A percentile compares a stretch with the other conserved stretches of the same genome.
Conservation (phyloP, 768 basidiomycete genomes). For the Leccinum aurantiacum region DNA sequence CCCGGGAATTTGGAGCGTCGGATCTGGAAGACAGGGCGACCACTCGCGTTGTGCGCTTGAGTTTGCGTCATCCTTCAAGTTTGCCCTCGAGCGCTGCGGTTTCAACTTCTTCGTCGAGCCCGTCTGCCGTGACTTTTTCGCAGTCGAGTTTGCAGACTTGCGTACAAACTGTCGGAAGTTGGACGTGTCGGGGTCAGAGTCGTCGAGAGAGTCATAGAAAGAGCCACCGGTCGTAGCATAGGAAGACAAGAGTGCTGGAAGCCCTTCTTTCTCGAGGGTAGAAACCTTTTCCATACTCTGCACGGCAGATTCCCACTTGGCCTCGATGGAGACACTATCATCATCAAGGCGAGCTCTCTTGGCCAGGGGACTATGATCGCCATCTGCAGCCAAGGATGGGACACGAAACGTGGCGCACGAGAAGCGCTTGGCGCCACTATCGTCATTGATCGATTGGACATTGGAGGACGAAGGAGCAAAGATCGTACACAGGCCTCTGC, state of each 20-base stretch:
- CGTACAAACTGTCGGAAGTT: constrained; percentile 6
- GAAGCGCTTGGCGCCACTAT: constrained; percentile 44
- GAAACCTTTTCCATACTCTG: constrained; percentile 44
- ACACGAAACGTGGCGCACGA: constrained; percentile 36
- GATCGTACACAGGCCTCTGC: constrained; percentile 28
- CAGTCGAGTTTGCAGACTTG: background rate
- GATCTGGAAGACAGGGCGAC: constrained; percentile 48
- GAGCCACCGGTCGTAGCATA: constrained; percentile 24
- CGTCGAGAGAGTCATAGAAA: constrained; percentile 29
- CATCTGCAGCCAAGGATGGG: constrained; percentile 7
- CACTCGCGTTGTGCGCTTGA: constrained; percentile 19
- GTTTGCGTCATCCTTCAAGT: constrained; percentile 14
- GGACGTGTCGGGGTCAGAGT: constrained; percentile 22
- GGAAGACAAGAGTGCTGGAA: constrained; percentile 42
- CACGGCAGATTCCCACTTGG: constrained; percentile 50
- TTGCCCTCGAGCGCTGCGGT: constrained; percentile 19
- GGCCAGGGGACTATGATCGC: constrained; percentile 35
- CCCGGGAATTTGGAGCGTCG: constrained; percentile 58
- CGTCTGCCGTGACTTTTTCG: constrained; percentile 9
- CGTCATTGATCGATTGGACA: constrained; percentile 39
- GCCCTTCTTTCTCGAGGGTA: constrained; percentile 46
- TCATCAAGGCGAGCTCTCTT: constrained; percentile 48
- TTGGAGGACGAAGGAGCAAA: constrained; percentile 38
- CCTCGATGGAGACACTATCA: constrained; percentile 26
- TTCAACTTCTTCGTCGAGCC: constrained; percentile 18